Evolutionary conservation across 805 yeast species (phyloP).

Genomic region (Starmerella etchellsii): DNA sequence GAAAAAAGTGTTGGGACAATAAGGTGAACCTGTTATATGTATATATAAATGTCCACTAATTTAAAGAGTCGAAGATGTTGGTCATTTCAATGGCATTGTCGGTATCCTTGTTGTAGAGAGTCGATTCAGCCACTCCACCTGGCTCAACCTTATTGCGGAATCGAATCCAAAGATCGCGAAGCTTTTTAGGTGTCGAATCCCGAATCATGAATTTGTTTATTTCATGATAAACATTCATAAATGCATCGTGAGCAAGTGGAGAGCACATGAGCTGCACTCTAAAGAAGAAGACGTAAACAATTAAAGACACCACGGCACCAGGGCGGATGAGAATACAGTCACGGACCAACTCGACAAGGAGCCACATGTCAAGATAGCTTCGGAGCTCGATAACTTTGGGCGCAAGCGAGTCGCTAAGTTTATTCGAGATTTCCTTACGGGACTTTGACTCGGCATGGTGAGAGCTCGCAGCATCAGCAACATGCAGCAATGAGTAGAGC

Average conservation of each 20-base stretch:
- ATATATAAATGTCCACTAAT: not conserved
- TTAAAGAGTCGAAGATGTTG: conserved; percentile 8
- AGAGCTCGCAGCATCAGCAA: conserved; percentile 33
- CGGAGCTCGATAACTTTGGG: conserved; percentile 20
- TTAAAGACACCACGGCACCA: conserved; percentile 45
- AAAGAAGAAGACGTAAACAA: conserved; percentile 45
- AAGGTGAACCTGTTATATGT: not conserved
- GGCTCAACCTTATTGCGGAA: conserved; percentile 28
- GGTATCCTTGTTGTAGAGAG: conserved; percentile 9
- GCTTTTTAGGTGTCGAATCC: conserved; percentile 37
- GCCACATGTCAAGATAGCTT: conserved; percentile 39
- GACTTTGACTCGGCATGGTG: conserved; percentile 7
- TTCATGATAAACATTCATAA: conserved; percentile 49
- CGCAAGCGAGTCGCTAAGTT: conserved; percentile 10
- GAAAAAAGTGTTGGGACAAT: not conserved
- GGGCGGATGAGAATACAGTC: conserved; percentile 45
- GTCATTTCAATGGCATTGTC: conserved; percentile 17
- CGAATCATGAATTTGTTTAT: conserved; percentile 40
- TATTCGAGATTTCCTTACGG: conserved; percentile 3
- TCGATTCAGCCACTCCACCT: conserved; percentile 9
- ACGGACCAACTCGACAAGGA: conserved; percentile 31
- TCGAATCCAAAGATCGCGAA: conserved; percentile 37
- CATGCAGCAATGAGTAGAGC: conserved; percentile 65
- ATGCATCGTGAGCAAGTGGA: conserved; percentile 48
- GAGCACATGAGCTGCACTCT: conserved; percentile 64